Base-by-base conservation (phyloP, 2,329 filamentous ascomycete genomes). In the Penicillium digitatum region DNA sequence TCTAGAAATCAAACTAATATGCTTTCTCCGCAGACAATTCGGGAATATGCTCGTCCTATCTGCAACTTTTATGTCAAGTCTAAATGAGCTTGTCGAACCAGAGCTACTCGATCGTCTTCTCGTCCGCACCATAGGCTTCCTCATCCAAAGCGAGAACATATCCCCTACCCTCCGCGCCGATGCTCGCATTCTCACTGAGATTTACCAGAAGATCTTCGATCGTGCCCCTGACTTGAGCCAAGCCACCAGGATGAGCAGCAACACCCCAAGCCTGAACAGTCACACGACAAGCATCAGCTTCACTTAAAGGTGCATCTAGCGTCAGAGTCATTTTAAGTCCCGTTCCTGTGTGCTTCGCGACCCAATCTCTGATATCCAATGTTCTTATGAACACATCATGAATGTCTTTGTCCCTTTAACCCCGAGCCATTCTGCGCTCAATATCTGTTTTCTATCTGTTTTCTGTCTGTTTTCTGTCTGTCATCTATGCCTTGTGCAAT, bases 11-110 rank as follows among this genome's bases (percentile, higher is more conserved):
- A 42, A 45, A 55, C 68, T 73, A 60, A 74, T 57, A 14, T 20
- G 24, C 48, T 54, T 56, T 43, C 5, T 20, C 11, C 5, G 16
- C 59, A 95, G 92, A 6, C 94, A 99, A 90, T 99, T 95, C 78
- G 93, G 94, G 55, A 97, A 97, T 70, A 84, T 96, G 67, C 79
- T 97, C 46, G 90, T 95, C n/a, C 82, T 99, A 3, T 85, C 89
- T 26, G 91, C 93, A 1, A 88, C 87, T 3, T 92, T 85, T 72
- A 82, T 81, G 58, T 88, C 93, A 44, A 81, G 78, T 5, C 80
- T 95, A 1, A 74, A 75, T 5, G 70, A 76, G 5, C 81, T 84
- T 29, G 80, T 95, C 20, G 72, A 83, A 3, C 73, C 76, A 45
- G 71, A 79, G 0, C 73, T 77, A 3, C 75, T 95, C 8, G 76